Percentiles rank a stretch among this genome's conserved stretches.
Evolutionary conservation across 2,329 filamentous ascomycete genomes (phyloP).

Genomic region (Penicillium janthinellum): DNA sequence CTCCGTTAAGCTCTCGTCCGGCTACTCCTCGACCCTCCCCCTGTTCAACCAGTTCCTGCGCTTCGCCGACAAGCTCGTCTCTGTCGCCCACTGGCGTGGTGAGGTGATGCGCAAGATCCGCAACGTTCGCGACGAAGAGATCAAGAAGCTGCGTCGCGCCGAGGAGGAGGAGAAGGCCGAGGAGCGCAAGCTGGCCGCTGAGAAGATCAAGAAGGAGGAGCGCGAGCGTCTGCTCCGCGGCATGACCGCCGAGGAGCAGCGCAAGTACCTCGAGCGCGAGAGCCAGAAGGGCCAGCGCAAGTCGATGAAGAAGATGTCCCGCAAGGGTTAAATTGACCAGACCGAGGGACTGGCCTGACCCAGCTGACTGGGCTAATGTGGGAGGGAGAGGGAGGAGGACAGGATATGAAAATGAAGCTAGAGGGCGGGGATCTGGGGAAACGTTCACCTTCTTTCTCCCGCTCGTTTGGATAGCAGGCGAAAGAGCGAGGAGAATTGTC

Average conservation of each 20-base stretch:
- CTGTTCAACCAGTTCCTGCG: constrained; percentile 82
- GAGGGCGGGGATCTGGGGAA: constrained; percentile 11
- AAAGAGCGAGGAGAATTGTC: constrained; percentile 14
- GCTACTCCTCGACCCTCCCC: constrained; percentile 68
- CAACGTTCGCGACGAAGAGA: constrained; percentile 75
- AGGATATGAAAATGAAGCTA: not conserved
- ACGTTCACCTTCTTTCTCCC: constrained; percentile 21
- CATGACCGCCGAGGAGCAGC: constrained; percentile 79
- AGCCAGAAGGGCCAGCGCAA: constrained; percentile 70
- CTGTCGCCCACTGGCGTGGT: constrained; percentile 79
- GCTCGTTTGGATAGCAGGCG: constrained; percentile 4
- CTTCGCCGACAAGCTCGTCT: constrained; percentile 78
- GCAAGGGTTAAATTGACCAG: constrained; percentile 45
- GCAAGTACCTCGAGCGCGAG: constrained; percentile 82
- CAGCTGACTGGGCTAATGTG: not conserved
- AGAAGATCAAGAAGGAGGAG: constrained; percentile 81
- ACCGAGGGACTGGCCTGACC: not conserved
- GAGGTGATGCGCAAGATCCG: constrained; percentile 87
- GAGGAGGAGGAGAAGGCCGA: constrained; percentile 72
- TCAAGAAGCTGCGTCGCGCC: constrained; percentile 75
- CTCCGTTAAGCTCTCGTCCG: constrained; percentile 64
- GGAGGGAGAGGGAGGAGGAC: not conserved
- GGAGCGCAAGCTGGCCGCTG: constrained; percentile 54
- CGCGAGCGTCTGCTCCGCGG: constrained; percentile 77
- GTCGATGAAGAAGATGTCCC: constrained; percentile 64